Percentiles rank a stretch among this genome's conserved stretches.
phyloP scores from a whole-genome alignment of 495 filamentous ascomycete species.

The Lasiosphaeria miniovina region DNA sequence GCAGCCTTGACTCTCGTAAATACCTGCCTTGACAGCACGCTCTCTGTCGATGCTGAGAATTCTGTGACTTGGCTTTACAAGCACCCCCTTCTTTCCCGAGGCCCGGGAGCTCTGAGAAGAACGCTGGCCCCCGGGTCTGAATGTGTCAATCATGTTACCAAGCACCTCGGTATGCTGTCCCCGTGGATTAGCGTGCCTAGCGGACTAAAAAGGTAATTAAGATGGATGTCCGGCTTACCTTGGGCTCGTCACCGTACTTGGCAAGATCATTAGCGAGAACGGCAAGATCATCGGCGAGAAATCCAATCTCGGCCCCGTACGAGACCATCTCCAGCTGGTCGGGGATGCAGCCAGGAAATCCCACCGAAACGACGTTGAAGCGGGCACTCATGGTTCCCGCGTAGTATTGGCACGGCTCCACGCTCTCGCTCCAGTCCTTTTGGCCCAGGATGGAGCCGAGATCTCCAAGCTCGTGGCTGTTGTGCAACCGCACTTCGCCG shows the following conservation, averaged over 20 bases:
- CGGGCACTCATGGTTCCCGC: neutral
- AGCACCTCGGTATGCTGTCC: neutral
- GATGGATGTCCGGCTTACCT: neutral
- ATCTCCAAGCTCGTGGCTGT: constrained; percentile 4
- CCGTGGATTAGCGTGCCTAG: neutral
- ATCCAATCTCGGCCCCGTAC: neutral
- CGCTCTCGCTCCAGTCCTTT: constrained; percentile 9
- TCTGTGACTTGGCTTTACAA: neutral
- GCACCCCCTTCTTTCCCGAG: neutral
- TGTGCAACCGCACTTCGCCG: constrained; percentile 7
- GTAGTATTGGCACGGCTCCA: neutral
- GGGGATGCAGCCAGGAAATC: neutral
- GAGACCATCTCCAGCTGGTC: neutral
- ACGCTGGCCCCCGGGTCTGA: neutral
- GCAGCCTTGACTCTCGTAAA: too few relatives aligned
- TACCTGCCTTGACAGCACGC: too few relatives aligned
- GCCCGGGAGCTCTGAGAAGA: neutral
- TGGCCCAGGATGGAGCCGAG: constrained; percentile 12
- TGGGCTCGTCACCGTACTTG: neutral
- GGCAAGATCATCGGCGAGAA: neutral
- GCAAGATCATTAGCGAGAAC: neutral
- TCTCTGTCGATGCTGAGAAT: neutral
- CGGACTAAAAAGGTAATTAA: neutral
- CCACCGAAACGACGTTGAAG: neutral
- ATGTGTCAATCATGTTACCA: neutral